phyloP scores from a whole-genome alignment of 208 protist species.

The Leishmania mexicana region DNA sequence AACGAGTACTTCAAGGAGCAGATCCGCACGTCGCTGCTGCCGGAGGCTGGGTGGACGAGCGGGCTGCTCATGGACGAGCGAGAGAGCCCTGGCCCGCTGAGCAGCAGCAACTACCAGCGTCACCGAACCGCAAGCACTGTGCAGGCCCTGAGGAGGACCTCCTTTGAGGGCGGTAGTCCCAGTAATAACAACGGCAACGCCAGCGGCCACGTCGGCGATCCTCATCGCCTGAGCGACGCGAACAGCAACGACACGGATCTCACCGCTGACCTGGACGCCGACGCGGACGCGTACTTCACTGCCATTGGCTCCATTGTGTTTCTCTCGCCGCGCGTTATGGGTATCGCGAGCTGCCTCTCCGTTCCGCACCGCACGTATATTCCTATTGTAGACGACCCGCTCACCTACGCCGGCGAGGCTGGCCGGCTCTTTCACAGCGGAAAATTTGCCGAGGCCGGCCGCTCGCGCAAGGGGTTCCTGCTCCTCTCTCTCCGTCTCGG shows the following conservation, averaged over 20 bases:
- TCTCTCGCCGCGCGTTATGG: constrained; percentile 71
- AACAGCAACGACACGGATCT: constrained; percentile 14
- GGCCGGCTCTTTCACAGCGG: constrained; percentile 55
- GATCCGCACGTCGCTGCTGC: constrained; percentile 43
- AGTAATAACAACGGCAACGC: background rate
- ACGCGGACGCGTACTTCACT: constrained; percentile 45
- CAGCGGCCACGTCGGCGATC: background rate
- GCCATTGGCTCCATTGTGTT: constrained; percentile 75
- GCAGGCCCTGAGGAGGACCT: too few relatives aligned
- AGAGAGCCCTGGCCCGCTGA: constrained; percentile 12
- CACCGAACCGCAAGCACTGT: background rate
- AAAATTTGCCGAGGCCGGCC: constrained; percentile 61
- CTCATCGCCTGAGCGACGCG: constrained; percentile 5
- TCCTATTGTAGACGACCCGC: constrained; percentile 69
- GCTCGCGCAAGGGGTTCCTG: constrained; percentile 76
- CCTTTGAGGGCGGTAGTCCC: background rate
- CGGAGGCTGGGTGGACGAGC: constrained; percentile 77
- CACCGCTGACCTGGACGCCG: constrained; percentile 23
- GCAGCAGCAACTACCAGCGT: constrained; percentile 17
- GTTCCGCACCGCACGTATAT: constrained; percentile 84
- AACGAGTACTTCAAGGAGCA: constrained; percentile 54
- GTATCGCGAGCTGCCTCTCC: constrained; percentile 73
- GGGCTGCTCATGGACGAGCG: constrained; percentile 75
- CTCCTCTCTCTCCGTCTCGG: constrained; percentile 78
- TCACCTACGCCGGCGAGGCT: constrained; percentile 63